These are phyloP conservation scores for Vitis rupestris DNA, from an alignment of 164 flowering plant genomes.

Conservation along the genomic window DNA sequence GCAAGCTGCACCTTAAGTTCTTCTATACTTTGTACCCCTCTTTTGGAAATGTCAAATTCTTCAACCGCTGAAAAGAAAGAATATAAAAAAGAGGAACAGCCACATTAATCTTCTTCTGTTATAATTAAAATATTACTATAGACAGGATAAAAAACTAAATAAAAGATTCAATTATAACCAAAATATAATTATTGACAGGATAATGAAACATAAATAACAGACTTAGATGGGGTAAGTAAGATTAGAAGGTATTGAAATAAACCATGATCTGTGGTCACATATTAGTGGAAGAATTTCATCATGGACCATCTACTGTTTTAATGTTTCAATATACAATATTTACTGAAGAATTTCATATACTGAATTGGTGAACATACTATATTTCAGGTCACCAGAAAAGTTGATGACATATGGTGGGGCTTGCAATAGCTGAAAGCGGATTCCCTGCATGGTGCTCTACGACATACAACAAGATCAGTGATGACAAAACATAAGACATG, in stretches of 20 bases:
- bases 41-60: constrained; percentile 32
- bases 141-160: too few relatives aligned
- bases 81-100: background rate
- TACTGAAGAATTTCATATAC: background rate
- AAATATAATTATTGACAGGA: background rate
- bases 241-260: background rate
- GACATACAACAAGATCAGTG: constrained; percentile 18
- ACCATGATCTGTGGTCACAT: background rate
- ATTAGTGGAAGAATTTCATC: too few relatives aligned
- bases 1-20: constrained; percentile 52
- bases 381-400: constrained; percentile 90
- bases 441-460: constrained; percentile 78
- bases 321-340: background rate
- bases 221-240: background rate
- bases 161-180: background rate
- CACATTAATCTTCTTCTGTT: background rate
- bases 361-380: constrained; percentile 43
- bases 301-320: background rate
- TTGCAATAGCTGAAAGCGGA: constrained; percentile 79
- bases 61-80: constrained; percentile 41
- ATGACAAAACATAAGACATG: background rate
- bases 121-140: too few relatives aligned
- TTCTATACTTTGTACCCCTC: constrained; percentile 27
- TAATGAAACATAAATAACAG: background rate
- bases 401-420: constrained; percentile 70